phyloP scores from a whole-genome alignment of 495 filamentous ascomycete species.

The Aspergillus haitiensis region DNA sequence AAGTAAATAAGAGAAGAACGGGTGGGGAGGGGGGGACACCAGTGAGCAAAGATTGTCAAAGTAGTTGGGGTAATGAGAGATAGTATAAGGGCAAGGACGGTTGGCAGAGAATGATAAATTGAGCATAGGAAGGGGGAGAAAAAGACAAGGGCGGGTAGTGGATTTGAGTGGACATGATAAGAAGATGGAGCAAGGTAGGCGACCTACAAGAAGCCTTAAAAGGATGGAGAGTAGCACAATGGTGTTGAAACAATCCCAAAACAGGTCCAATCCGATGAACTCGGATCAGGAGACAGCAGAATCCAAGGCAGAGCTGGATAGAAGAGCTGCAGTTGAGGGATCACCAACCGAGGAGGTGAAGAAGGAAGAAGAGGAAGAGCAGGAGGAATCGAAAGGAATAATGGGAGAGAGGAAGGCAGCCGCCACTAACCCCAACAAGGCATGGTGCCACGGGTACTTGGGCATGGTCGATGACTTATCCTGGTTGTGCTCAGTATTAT shows the following conservation, averaged over 20 bases:
- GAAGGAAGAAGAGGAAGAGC: constrained; percentile 19
- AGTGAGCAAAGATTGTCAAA: constrained; percentile 22
- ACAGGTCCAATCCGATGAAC: constrained; percentile 20
- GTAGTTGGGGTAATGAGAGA: constrained; percentile 17
- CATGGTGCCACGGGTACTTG: constrained; percentile 1
- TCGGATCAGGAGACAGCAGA: constrained; percentile 23
- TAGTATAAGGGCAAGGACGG: constrained; percentile 18
- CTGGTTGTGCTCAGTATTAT: no score
- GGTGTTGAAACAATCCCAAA: constrained; percentile 18
- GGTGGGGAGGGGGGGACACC: constrained; percentile 24
- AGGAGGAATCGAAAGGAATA: constrained; percentile 14
- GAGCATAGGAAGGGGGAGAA: constrained; percentile 26
- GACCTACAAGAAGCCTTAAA: constrained; percentile 51
- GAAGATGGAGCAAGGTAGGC: constrained; percentile 36
- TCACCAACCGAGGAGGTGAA: constrained; percentile 12
- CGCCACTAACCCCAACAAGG: constrained; percentile 23
- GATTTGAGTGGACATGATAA: constrained; percentile 24
- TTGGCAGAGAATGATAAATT: constrained; percentile 17
- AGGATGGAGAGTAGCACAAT: constrained; percentile 20
- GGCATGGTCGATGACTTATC: background rate
- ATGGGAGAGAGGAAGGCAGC: constrained; percentile 12
- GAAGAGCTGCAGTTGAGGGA: constrained; percentile 1
- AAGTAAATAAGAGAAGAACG: constrained; percentile 10
- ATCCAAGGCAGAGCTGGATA: constrained; percentile 9
- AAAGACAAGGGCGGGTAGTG: constrained; percentile 23